Base-by-base conservation (phyloP, 139 green algal species). In the Chlorella sorokiniana region DNA sequence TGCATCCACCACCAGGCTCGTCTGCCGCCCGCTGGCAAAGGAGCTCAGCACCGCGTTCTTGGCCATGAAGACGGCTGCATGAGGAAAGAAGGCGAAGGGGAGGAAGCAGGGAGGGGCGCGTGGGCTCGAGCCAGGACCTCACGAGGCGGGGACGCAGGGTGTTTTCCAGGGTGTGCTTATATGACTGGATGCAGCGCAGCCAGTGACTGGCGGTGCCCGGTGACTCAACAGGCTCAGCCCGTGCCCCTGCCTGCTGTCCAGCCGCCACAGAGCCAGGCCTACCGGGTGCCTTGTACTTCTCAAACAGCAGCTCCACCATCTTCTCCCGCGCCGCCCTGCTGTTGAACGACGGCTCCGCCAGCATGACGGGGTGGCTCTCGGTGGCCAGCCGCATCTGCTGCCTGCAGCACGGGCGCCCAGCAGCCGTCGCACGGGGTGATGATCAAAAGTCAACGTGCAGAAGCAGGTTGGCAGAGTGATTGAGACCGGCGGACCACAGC, bases 21-120 rank as follows among this genome's bases (percentile, higher is more conserved):
- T 98, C 72, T 98, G 93, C 27, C 93, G 86, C 29, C 93, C 96
- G 22, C 84, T 91, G 18, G 96, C 92, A 85, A 98, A 99, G 22
- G 92, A 92, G 11, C 79, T 91, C 18, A 99, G 86, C 81, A 97
- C 93, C 8, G 96, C 92, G 64, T 94, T 95, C 80, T 95, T 95
- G 1, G 94, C 91, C 68, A 99, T 84, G 88, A 98, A 99, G 14
- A 97, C 35, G 3, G 96, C 96, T 81, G 73, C 29, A 82, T 38
- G 3, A 35, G 8, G 29, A 42, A 18, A 64, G 14, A 59, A 59
- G 48, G 11, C 48, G 16, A 59, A 59, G 16, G 16, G 48, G 48
- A 16, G 48, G 48, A 25, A 59, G 48, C 48, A 59, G 48, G 48
- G 16, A 25, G 48, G 14, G 11, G 59, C 25, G 59, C 25, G 22